A percentile compares a stretch with the other conserved stretches of the same genome.
phyloP scores from a whole-genome alignment of 73 alveolate genomes.

The Paramecium octaurelia region DNA sequence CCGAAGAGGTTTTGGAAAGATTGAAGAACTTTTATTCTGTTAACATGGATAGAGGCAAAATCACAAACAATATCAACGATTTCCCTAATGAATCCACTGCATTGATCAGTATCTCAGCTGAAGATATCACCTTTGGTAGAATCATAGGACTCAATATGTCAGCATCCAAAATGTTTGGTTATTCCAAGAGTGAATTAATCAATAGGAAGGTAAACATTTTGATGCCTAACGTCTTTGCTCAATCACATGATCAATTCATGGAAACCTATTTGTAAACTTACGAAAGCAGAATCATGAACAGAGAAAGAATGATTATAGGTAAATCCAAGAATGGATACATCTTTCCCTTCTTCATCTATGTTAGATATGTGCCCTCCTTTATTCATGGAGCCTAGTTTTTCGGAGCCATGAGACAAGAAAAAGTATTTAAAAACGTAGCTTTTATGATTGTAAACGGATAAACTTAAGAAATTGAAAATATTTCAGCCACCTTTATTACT shows the following conservation, averaged over 20 bases:
- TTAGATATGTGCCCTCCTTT: slow-evolving; percentile 57
- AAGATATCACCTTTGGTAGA: slow-evolving; percentile 60
- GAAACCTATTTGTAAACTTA: slow-evolving; percentile 53
- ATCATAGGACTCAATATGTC: slow-evolving; percentile 52
- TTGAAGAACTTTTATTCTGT: slow-evolving; percentile 47
- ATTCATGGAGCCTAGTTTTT: slow-evolving; percentile 61
- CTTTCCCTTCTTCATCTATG: slow-evolving; percentile 55
- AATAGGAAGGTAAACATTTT: slow-evolving; percentile 50
- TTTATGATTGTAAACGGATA: slow-evolving; percentile 45
- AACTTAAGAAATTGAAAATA: slow-evolving; percentile 49
- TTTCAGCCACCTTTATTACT: slow-evolving; percentile 51
- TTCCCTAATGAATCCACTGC: slow-evolving; percentile 62
- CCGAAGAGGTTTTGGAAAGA: slow-evolving; percentile 42
- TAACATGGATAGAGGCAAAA: slow-evolving; percentile 57
- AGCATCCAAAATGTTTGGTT: slow-evolving; percentile 58
- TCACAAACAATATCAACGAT: slow-evolving; percentile 56
- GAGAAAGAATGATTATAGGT: slow-evolving; percentile 53
- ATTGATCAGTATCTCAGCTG: slow-evolving; percentile 57
- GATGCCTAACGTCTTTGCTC: slow-evolving; percentile 61
- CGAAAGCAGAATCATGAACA: slow-evolving; percentile 56
- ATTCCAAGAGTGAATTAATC: slow-evolving; percentile 56
- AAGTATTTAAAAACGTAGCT: slow-evolving; percentile 37
- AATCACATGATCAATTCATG: slow-evolving; percentile 57
- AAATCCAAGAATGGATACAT: slow-evolving; percentile 61
- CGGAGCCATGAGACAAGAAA: slow-evolving; percentile 57